Evolutionary conservation across 2,329 filamentous ascomycete species (phyloP), one percentile per base, ranked within the genome.

Genomic region (Lachnellula subtilissima): DNA sequence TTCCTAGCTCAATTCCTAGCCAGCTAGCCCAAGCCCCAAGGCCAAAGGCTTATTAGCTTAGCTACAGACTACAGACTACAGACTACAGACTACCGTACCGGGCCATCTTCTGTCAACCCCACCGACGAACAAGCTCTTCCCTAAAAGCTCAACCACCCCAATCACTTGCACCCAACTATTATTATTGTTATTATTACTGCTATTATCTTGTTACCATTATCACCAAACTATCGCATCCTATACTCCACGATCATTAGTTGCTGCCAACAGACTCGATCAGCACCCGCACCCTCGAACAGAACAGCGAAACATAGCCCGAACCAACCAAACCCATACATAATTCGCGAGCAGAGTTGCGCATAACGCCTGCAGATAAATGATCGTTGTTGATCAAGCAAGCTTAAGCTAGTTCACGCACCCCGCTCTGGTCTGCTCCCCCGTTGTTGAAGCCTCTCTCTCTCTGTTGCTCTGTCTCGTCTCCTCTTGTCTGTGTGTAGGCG

Each of bases 211-310:
- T 3, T 11, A 11, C 9, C 28, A 32, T 4, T 11, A 32, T 4
- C 28, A 32, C 39, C 45, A 11, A 53, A 47, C 53, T 23, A 22
- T 42, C 23, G 40, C 12, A 35, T 39, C 36, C 25, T 17, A 25
- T 15, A 48, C 28, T 36, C 39, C 46, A 54, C 56, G 53, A 56
- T 50, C 56, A 52, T 52, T 53, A 5, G 1, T 7, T 4, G 48
- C 57, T 53, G 53, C 46, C 50, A 47, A 22, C 57, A 51, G 40
- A 36, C 45, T 39, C 28, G 6, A 40, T 32, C 52, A 50, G 40
- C 55, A 23, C 12, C 22, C 32, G 25, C 43, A 25, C 22, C 19
- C 19, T n/a, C n/a, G 28, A 51, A n/a, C 49, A 32, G 28, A 32
- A 32, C 28, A 32, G 28, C 28, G 8, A 32, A 32, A 32, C 28